Evolutionary conservation across 2,329 filamentous ascomycete genomes (phyloP), one percentile per base, ranked within the genome.

Genomic region (Periconia macrospinosa): DNA sequence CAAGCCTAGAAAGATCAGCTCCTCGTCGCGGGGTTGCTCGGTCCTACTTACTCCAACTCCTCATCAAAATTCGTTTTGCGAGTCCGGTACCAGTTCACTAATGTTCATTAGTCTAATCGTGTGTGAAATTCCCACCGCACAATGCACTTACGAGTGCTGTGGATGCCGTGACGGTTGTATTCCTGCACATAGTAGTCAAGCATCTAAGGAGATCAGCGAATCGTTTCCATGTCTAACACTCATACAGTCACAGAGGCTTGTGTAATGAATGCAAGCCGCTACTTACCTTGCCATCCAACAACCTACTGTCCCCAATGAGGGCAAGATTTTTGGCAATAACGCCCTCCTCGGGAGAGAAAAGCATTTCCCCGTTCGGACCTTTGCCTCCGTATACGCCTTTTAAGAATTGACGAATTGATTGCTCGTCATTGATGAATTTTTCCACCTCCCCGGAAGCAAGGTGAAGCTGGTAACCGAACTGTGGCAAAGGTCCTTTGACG

Each of bases 1-100:
- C 57, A 3, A 72, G 54, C 2, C 61, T 66, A 45, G 17, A 23
- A 27, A 18, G 14, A 56, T 65, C 41, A 65, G 57, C 48, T 48
- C 20, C 14, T 19, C 13, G 13, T 47, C 15, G 20, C 35, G 17
- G 30, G 23, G 51, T 17, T 17, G 15, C 43, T 48, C 41, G 14
- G 27, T 27, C 44, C 15, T 13, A 62, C 68, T 67, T 65, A 77
- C 73, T 65, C 65, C 53, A 76, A 70, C 55, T 97, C 94, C 58
- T 97, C 91, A 41, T 90, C 83, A 69, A 81, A 89, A 74, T 96
- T 96, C 58, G 87, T 73, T 71, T 83, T 78, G 18, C 84, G 79
- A 2, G 84, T 89, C 42, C 92, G 86, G 76, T 99, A 99, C 90
- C 91, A 97, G 75, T 92, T 94, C 55, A 91, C 80, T 82, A 46